Evolutionary conservation across 2,329 filamentous ascomycete species (phyloP), one percentile per base, ranked within the genome.

Genomic region (Aaosphaeria arxii): DNA sequence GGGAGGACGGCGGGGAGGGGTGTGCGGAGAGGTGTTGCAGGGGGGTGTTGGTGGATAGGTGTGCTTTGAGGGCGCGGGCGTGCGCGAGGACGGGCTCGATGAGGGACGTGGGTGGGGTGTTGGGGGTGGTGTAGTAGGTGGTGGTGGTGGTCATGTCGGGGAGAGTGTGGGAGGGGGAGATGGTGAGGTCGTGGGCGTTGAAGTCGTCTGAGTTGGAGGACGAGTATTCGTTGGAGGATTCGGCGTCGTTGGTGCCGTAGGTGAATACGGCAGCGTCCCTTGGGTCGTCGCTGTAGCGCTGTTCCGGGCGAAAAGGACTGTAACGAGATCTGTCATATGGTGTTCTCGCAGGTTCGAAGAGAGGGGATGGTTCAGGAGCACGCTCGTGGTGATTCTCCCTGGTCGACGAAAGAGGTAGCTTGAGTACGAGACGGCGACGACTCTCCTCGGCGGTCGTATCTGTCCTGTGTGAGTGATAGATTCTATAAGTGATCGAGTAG

Each of bases 21-120:
- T 30, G 41, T 45, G 2, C 51, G 38, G 31, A 52, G 49, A 5
- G 58, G 45, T 11, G 30, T 44, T 11, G 32, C 5, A 17, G 31
- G 43, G 42, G 31, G 11, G 31, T 6, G 28, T 29, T 24, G 30
- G 28, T 3, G 28, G 31, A 9, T 42, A 36, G 33, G n/a, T 36
- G 7, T 3, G 9, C 33, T 36, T 36, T 36, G 9, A 36, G 7
- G 7, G 33, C 7, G 7, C n/a, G 7, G 33, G 33, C 33, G n/a
- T n/a, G 33, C 33, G 33, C 4, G 33, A 36, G 33, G n/a, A n/a
- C 33, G 33, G 33, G 33, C 2, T 36, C 33, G 9, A 36, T 36
- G 33, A 9, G 7, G 4, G 33, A 4, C 2, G 33, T n/a, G 7
- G 33, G n/a, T 36, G 33, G 33, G n/a, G 7, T 9, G 33, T 9